Conservation (phyloP, 345 rosid genomes). For the Eucalyptus polyanthemos region DNA sequence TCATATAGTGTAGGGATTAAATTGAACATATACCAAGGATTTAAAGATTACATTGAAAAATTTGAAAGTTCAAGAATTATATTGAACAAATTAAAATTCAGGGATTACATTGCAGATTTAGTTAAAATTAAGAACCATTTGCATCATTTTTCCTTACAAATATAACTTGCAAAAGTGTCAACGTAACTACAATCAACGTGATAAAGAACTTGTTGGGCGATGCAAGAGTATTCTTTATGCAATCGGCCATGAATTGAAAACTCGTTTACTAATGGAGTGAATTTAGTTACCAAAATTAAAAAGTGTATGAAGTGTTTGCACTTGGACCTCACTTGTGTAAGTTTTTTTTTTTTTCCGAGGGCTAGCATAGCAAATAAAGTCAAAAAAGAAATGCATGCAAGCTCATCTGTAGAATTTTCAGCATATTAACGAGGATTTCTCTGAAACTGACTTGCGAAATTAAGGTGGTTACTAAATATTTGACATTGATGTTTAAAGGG, state of each 20-base stretch:
- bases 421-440: not conserved
- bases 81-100: too few species aligned
- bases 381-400: not conserved
- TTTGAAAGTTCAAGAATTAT: not conserved
- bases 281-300: not conserved
- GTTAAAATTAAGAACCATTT: too few species aligned
- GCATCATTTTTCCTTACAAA: not conserved
- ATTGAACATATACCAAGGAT: fast-evolving
- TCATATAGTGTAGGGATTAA: not conserved
- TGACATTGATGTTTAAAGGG: not conserved
- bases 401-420: not conserved
- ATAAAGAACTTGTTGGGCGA: not conserved
- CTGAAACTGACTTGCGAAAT: not conserved
- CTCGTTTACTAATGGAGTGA: not conserved
- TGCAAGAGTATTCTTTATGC: not conserved
- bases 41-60: too few species aligned
- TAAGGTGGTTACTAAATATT: not conserved
- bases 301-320: not conserved
- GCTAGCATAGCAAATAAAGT: not conserved
- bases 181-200: not conserved
- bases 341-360: not conserved
- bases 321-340: not conserved
- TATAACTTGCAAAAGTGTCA: not conserved
- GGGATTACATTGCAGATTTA: fast-evolving
- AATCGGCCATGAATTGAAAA: not conserved